Base-by-base conservation (phyloP, 768 basidiomycete genomes). In the Mycena rebaudengoi region DNA sequence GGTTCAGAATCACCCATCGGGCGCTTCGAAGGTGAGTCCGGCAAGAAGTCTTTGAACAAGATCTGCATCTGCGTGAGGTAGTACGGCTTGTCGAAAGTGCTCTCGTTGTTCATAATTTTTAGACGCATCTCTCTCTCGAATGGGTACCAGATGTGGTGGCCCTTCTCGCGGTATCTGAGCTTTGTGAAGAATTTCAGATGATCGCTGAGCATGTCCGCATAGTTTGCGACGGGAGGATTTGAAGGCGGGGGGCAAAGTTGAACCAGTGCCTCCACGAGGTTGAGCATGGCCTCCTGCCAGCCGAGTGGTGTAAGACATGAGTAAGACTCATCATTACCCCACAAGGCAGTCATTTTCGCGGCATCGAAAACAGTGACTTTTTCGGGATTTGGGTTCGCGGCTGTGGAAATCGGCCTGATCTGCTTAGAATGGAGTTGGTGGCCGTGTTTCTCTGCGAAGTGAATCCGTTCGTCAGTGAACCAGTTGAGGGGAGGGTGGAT, bases 101-200 rank as follows among this genome's bases (percentile, higher is more conserved):
- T 3, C 21, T 53, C 21, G n/a, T 48, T 57, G 8, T 51, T 56
- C 29, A 65, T 14, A 7, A 68, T 46, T 2, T 68, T 28, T 16
- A 37, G 16, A 18, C 61, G 33, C 20, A 56, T 44, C 37, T 57
- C 26, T 7, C 37, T 16, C 45, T 68, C 63, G 30, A 68, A 57
- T 4, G n/a, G 18, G 25, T 68, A 68, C 53, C 58, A 64, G 26
- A 18, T 7, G 1, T 25, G 28, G 32, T 45, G 65, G 11, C 40
- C 56, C 5, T 11, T 35, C 59, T 68, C 60, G 20, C 64, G 43
- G 32, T 68, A 33, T 4, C 53, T 40, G 6, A 61, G 3, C 21
- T 62, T 35, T n/a, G 29, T 6, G 35, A 62, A 68, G 37, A 61
- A 68, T 2, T 53, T 21, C 0, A 25, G 40, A 33, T 65, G 63